These are phyloP conservation scores for Leccinum disarticulatum DNA, from an alignment of 768 basidiomycete species.

Conservation along the genomic window DNA sequence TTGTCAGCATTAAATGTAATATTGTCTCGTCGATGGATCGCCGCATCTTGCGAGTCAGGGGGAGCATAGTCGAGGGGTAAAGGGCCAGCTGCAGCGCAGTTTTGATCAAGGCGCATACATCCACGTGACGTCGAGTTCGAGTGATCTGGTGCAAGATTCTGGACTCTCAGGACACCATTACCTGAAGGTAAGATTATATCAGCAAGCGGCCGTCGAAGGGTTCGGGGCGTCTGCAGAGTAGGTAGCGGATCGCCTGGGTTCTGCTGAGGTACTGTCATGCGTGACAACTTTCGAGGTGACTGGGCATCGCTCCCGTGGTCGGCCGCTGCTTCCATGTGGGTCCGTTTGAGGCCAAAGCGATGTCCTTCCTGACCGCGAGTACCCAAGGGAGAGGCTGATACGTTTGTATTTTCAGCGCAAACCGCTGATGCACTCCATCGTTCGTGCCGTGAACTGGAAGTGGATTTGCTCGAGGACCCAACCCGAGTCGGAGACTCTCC, in stretches of 20 bases:
- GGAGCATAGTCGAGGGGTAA: background rate
- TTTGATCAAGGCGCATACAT: constrained; percentile 12
- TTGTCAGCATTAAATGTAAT: background rate
- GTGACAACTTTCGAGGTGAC: constrained; percentile 13
- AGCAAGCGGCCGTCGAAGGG: constrained; percentile 21
- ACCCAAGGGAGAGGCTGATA: constrained; percentile 11
- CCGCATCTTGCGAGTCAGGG: background rate
- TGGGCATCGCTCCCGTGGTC: background rate
- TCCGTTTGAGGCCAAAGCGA: constrained; percentile 9
- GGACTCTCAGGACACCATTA: background rate
- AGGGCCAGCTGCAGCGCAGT: background rate
- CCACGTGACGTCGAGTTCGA: constrained; percentile 2
- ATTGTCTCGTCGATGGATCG: background rate
- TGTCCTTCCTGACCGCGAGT: background rate
- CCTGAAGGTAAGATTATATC: constrained; percentile 13
- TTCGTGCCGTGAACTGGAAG: constrained; percentile 3
- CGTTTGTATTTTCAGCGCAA: background rate
- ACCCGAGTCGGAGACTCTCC: constrained; percentile 6
- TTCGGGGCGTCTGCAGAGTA: constrained; percentile 11
- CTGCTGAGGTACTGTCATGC: constrained; percentile 3
- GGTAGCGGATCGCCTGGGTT: background rate
- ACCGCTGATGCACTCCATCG: background rate
- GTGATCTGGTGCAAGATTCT: background rate
- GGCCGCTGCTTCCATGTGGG: constrained; percentile 11
- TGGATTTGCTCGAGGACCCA: background rate